phyloP scores from a whole-genome alignment of 768 basidiomycete species.

The Mycena latifolia region DNA sequence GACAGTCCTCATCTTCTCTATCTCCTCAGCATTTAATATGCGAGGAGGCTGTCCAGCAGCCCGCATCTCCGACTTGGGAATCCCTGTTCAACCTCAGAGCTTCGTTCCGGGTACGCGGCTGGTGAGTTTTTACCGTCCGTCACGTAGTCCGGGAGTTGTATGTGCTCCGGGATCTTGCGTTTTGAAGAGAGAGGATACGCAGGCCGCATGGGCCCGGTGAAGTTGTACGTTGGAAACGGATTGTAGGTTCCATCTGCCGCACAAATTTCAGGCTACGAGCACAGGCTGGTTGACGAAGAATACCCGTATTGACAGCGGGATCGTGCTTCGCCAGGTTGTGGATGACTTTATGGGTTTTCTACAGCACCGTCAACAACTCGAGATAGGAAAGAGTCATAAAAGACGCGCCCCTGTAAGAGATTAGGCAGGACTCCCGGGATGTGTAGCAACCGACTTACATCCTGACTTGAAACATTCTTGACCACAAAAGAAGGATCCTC shows the following conservation, averaged over 20 bases:
- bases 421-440: conserved; percentile 30
- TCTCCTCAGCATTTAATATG: conserved; percentile 78
- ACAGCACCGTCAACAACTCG: conserved; percentile 12
- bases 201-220: conserved; percentile 84
- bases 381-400: conserved; percentile 5
- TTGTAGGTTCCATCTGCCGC: conserved; percentile 79
- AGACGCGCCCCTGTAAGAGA: conserved; percentile 50
- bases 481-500: conserved; percentile 91
- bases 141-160: conserved; percentile 91
- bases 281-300: conserved; percentile 6
- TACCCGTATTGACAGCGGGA: conserved; percentile 24
- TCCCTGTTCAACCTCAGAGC: conserved; percentile 54
- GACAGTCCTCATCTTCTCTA: conserved; percentile 89
- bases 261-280: conserved; percentile 1
- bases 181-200: conserved; percentile 89
- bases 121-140: conserved; percentile 49
- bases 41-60: conserved; percentile 71
- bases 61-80: conserved; percentile 70
- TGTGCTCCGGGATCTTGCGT: conserved; percentile 84
- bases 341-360: conserved; percentile 89
- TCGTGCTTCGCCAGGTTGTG: conserved; percentile 69
- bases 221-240: conserved; percentile 82
- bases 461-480: conserved; percentile 97
- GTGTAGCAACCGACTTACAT: conserved; percentile 68
- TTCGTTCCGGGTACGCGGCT: conserved; percentile 18